A percentile compares a stretch with the other conserved stretches of the same genome.
phyloP scores from a whole-genome alignment of 139 green algal species.

The Gonium pectorale region DNA sequence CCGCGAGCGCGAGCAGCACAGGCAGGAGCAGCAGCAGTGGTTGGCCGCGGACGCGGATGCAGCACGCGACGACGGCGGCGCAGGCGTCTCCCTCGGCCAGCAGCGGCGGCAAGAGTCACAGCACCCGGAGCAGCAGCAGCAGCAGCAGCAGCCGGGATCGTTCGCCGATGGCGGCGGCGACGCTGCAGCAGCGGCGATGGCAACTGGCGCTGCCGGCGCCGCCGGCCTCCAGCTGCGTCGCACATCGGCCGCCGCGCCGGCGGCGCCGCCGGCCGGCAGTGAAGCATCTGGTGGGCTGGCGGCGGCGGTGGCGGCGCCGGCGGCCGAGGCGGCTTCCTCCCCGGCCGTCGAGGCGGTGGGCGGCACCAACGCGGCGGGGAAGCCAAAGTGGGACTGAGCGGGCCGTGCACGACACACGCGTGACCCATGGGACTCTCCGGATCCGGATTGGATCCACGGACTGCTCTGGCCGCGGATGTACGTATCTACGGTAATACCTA shows the following conservation, averaged over 20 bases:
- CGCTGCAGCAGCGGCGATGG: background rate
- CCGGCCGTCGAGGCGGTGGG: background rate
- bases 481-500: too few species aligned
- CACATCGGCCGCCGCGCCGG: background rate
- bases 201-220: background rate
- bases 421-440: too few species aligned
- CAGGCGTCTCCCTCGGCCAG: background rate
- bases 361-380: background rate
- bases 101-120: too few species aligned
- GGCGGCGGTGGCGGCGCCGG: background rate
- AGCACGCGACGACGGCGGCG: background rate
- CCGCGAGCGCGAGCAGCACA: background rate
- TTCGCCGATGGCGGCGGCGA: background rate
- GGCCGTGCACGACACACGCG: too few species aligned
- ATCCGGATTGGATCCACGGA: too few species aligned
- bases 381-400: conserved; percentile 14
- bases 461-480: too few species aligned
- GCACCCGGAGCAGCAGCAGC: too few species aligned
- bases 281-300: background rate
- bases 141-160: too few species aligned
- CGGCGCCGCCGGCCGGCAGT: background rate
- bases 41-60: background rate
- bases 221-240: background rate
- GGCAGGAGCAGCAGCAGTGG: background rate
- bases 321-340: background rate